Conservation (phyloP, 495 filamentous ascomycete genomes). For the Penicillium flavigenum region DNA sequence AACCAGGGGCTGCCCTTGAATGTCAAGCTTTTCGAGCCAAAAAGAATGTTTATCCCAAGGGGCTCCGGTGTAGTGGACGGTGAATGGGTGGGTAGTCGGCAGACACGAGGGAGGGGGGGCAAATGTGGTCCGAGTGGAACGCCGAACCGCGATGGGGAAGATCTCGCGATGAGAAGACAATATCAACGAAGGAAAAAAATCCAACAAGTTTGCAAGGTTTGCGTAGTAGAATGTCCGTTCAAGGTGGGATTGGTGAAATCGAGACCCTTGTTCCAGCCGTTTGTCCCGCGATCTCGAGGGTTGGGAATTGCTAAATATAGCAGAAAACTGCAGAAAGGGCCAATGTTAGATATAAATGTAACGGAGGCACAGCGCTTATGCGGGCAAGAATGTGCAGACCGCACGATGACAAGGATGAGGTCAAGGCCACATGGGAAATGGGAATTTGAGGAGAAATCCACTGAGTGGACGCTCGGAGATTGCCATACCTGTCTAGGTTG, state of each 20-base stretch:
- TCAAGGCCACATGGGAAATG: constrained; percentile 4
- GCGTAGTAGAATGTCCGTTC: constrained; percentile 1
- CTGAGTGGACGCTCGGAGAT: constrained; percentile 8
- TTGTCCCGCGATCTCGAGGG: constrained; percentile 32
- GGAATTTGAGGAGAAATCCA: neutral
- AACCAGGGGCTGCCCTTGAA: neutral
- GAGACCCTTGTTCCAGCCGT: constrained; percentile 29
- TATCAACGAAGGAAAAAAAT: neutral
- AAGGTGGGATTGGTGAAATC: constrained; percentile 15
- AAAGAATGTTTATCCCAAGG: constrained; percentile 1
- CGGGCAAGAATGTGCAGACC: constrained; percentile 10
- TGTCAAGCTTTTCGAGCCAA: neutral
- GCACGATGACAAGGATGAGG: constrained; percentile 6
- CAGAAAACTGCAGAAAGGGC: constrained; percentile 35
- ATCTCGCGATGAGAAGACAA: constrained; percentile 1
- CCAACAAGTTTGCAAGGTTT: constrained; percentile 9
- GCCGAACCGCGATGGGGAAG: constrained; percentile 13
- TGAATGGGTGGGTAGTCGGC: constrained; percentile 12
- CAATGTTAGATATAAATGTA: constrained; percentile 34
- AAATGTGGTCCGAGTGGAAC: constrained; percentile 15
- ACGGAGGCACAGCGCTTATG: constrained; percentile 28
- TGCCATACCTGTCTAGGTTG: constrained; percentile 12
- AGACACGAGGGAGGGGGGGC: constrained; percentile 19
- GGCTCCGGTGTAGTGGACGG: constrained; percentile 2
- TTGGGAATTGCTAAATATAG: constrained; percentile 43